These are phyloP conservation scores for Monosporascus sp. DNA, from an alignment of 2,329 filamentous ascomycete species.

Conservation along the genomic window DNA sequence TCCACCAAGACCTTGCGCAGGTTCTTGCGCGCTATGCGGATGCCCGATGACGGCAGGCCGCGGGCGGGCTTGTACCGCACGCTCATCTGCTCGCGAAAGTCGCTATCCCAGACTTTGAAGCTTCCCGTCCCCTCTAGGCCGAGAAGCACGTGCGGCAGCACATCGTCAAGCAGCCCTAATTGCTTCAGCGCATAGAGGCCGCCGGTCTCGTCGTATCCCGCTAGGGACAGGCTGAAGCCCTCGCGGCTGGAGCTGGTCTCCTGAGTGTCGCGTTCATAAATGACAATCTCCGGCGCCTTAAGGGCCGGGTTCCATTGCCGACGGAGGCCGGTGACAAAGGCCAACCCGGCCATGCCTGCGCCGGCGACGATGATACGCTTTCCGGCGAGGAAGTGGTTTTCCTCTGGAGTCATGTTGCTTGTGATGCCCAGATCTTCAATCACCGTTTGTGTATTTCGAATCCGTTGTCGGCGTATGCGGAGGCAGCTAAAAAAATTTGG, in stretches of 20 bases:
- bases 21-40: conserved; percentile 33
- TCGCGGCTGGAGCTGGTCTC: conserved; percentile 26
- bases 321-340: conserved; percentile 35
- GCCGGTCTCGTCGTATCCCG: conserved; percentile 27
- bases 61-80: conserved; percentile 24
- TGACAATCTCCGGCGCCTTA: conserved; percentile 28
- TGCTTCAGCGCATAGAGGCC: conserved; percentile 34
- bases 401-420: no score
- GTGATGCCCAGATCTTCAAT: no score
- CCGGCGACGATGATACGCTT: conserved; percentile 40
- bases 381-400: conserved; percentile 12
- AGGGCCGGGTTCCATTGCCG: conserved; percentile 30
- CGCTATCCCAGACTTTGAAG: conserved; percentile 36
- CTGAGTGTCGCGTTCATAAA: conserved; percentile 37
- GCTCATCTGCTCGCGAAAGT: conserved; percentile 30
- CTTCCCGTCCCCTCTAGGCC: conserved; percentile 23
- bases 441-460: no score
- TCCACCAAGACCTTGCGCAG: conserved; percentile 30
- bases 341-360: conserved; percentile 37
- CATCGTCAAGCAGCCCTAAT: conserved; percentile 32
- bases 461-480: no score
- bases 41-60: conserved; percentile 29
- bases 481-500: no score
- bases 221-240: conserved; percentile 35
- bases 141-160: conserved; percentile 26